A percentile compares a stretch with the other conserved stretches of the same genome.
phyloP scores from a whole-genome alignment of 805 yeast species.

The Sungouiozyma ichnusensis region DNA sequence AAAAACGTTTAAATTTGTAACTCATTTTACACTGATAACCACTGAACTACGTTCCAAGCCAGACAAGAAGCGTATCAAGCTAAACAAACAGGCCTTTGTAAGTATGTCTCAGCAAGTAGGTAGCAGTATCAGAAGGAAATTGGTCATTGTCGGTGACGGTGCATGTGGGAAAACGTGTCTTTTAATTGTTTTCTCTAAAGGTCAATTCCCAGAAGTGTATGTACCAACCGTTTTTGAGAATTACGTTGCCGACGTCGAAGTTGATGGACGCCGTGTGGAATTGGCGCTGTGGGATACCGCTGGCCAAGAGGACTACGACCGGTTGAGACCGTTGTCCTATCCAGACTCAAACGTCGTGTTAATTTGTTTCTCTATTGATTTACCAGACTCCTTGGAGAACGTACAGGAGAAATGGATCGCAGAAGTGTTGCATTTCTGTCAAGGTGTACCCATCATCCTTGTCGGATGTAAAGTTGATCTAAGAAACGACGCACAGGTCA shows the following conservation, averaged over 20 bases:
- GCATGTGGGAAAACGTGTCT: slow-evolving; percentile 94
- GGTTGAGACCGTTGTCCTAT: slow-evolving; percentile 80
- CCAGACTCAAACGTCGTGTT: slow-evolving; percentile 87
- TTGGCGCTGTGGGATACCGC: slow-evolving; percentile 96
- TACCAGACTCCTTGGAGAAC: slow-evolving; percentile 85
- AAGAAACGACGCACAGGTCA: slow-evolving; percentile 69
- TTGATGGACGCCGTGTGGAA: slow-evolving; percentile 83
- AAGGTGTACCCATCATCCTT: slow-evolving; percentile 81
- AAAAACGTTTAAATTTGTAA: neutral
- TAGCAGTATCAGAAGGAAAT: slow-evolving; percentile 49
- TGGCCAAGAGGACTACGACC: slow-evolving; percentile 95
- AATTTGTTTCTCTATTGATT: slow-evolving; percentile 81
- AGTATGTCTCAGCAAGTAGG: slow-evolving; percentile 26
- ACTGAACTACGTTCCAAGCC: no score
- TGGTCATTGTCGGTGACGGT: slow-evolving; percentile 94
- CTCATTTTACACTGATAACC: no score
- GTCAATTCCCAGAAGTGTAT: slow-evolving; percentile 85
- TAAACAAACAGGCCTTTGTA: neutral
- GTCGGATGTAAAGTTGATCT: slow-evolving; percentile 89
- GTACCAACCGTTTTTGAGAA: slow-evolving; percentile 95
- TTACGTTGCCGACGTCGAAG: slow-evolving; percentile 92
- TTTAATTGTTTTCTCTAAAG: slow-evolving; percentile 75
- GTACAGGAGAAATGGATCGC: slow-evolving; percentile 94
- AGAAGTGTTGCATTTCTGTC: slow-evolving; percentile 88
- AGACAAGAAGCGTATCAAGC: no score